Base-by-base conservation (phyloP, 768 basidiomycete species). In the Hygrophoropsis aurantiaca region DNA sequence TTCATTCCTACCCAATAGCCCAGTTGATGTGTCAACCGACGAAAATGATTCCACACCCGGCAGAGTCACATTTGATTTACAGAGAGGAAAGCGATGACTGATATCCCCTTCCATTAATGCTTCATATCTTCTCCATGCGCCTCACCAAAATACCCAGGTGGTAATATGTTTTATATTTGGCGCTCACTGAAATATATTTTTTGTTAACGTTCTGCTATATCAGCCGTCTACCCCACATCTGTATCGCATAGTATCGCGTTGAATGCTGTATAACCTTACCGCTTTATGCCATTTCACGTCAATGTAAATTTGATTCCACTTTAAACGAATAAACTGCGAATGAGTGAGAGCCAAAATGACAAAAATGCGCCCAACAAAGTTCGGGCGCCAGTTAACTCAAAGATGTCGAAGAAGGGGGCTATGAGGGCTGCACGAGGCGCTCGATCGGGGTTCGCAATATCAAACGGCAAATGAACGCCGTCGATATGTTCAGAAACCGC, bases 381-480 rank as follows among this genome's bases (percentile, higher is more conserved):
- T 47, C 72, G 58, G 36, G 62, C 36, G 9, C 71, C 72, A 5
- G 59, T 66, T 23, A 45, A 45, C 58, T 79, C 73, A 40, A 76
- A 46, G 24, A 65, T 36, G 47, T 72, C 71, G 51, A 80, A 77
- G n/a, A 68, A 9, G 15, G 35, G 32, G 2, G 68, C 71, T 11
- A 64, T 39, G 20, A 60, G 33, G 24, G 59, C 46, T 21, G 56
- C 39, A 30, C 32, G 52, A 46, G 55, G 56, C 40, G 46, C 58
- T 27, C 58, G 56, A 45, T 73, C 74, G 11, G 72, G 71, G 37
- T 65, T 64, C 23, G 62, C 55, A 38, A 81, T 74, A 18, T 63
- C 66, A 50, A 80, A 80, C 0, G 74, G 74, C 15, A 70, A 66
- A 3, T 54, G 53, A 24, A 73, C 67, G 4, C 60, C 62, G 8